These are phyloP conservation scores for Mycena citricolor DNA, from an alignment of 1,284 basidiomycete genomes.

Conservation along the genomic window DNA sequence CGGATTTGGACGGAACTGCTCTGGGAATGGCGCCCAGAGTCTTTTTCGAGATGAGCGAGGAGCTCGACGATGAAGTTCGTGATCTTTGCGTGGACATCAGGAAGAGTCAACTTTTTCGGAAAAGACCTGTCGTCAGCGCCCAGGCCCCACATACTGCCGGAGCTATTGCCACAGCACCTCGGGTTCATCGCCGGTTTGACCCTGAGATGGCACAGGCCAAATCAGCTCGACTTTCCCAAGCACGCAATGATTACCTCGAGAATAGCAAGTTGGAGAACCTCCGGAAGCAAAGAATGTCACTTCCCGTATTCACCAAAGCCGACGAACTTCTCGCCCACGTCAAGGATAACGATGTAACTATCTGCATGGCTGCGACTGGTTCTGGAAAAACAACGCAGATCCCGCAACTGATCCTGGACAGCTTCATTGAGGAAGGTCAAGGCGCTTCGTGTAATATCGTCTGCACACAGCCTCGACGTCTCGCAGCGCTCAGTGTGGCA, in stretches of 20 bases:
- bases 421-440: conserved; percentile 75
- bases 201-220: conserved; percentile 40
- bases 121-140: conserved; percentile 35
- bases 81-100: conserved; percentile 73
- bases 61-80: conserved; percentile 73
- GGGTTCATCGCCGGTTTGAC: conserved; percentile 10
- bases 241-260: conserved; percentile 61
- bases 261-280: conserved; percentile 68
- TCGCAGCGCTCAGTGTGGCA: conserved; percentile 93
- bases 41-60: conserved; percentile 66
- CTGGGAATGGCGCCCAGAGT: conserved; percentile 74
- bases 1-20: conserved; percentile 62
- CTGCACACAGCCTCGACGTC: conserved; percentile 90
- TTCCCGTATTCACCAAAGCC: conserved; percentile 76
- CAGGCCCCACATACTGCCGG: conserved; percentile 18
- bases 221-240: conserved; percentile 57
- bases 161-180: conserved; percentile 6
- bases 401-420: conserved; percentile 90
- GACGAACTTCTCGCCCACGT: conserved; percentile 72
- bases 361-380: conserved; percentile 94
- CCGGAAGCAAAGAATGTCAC: conserved; percentile 61
- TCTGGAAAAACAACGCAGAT: conserved; percentile 97
- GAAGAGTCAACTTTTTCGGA: conserved; percentile 41
- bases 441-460: conserved; percentile 90
- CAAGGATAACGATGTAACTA: conserved; percentile 80